These are phyloP conservation scores for Aspergillus brunneoviolaceus DNA, from an alignment of 2,329 filamentous ascomycete genomes.

Conservation along the genomic window DNA sequence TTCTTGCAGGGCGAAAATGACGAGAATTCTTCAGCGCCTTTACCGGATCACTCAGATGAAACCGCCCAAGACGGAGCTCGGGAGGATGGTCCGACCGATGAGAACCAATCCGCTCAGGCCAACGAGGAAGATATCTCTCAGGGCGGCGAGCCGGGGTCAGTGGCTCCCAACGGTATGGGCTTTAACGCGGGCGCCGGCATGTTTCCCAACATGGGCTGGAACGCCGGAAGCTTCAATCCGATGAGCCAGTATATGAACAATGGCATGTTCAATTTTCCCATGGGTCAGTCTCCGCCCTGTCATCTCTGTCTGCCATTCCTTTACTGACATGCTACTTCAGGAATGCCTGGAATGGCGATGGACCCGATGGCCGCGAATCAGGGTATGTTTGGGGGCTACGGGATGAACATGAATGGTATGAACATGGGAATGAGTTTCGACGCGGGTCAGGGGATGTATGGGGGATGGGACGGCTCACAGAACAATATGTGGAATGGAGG, in stretches of 20 bases:
- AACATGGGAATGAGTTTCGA: slow-evolving; percentile 68
- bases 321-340: slow-evolving; percentile 45
- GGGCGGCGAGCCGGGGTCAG: slow-evolving; percentile 9
- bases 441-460: slow-evolving; percentile 62
- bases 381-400: slow-evolving; percentile 51
- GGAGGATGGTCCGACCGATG: slow-evolving; percentile 18
- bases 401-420: slow-evolving; percentile 85
- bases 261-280: slow-evolving; percentile 63
- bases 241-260: slow-evolving; percentile 66
- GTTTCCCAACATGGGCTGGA: slow-evolving; percentile 60
- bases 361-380: slow-evolving; percentile 57
- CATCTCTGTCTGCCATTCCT: neutral
- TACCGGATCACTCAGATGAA: slow-evolving; percentile 10
- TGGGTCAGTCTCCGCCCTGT: slow-evolving; percentile 66
- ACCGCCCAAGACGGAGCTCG: slow-evolving; percentile 11
- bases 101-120: slow-evolving; percentile 9
- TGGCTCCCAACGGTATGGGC: slow-evolving; percentile 33
- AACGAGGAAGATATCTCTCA: slow-evolving; percentile 18
- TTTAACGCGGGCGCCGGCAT: slow-evolving; percentile 49
- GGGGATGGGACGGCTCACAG: slow-evolving; percentile 78
- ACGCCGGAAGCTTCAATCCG: slow-evolving; percentile 65
- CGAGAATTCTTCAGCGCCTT: slow-evolving; percentile 11
- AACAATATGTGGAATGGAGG: slow-evolving; percentile 72
- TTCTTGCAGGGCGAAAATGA: slow-evolving; percentile 16
- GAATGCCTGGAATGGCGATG: slow-evolving; percentile 81